Percentiles rank a stretch among this genome's conserved stretches.
Evolutionary conservation across 1,284 basidiomycete species (phyloP).

Genomic region (Irpex sp.): DNA sequence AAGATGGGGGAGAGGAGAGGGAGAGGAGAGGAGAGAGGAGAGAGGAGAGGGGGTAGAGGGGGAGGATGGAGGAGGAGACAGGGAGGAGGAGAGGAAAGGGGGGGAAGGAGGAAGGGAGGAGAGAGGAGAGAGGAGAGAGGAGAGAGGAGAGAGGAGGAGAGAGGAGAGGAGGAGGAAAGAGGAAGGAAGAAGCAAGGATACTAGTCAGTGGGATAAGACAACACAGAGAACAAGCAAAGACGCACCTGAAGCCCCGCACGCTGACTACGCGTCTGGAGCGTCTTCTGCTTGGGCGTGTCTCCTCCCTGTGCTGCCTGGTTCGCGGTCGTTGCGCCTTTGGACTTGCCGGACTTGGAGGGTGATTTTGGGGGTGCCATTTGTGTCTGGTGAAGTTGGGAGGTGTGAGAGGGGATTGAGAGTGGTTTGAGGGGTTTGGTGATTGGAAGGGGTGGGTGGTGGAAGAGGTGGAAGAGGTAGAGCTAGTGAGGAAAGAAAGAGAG

Average conservation of each 20-base stretch:
- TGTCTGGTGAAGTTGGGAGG: background rate
- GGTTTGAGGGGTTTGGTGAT: no score
- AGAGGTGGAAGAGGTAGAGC: no score
- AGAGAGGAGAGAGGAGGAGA: no score
- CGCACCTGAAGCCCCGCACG: conserved; percentile 83
- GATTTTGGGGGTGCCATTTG: conserved; percentile 2
- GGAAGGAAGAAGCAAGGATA: no score
- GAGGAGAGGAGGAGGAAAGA: no score
- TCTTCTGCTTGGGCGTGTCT: conserved; percentile 33
- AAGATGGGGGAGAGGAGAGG: no score
- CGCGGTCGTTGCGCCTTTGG: conserved; percentile 15
- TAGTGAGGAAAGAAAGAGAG: no score
- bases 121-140: no score
- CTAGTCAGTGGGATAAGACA: no score
- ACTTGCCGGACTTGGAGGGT: conserved; percentile 17
- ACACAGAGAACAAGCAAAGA: conserved; percentile 12
- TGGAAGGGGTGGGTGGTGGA: no score
- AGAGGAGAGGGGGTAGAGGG: background rate
- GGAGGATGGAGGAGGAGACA: conserved; percentile 4
- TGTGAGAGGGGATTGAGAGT: background rate
- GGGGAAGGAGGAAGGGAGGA: background rate
- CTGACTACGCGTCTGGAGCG: conserved; percentile 71
- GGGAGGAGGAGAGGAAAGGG: conserved; percentile 30
- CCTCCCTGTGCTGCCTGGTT: conserved; percentile 26
- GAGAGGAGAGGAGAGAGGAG: background rate